A percentile compares a stretch with the other conserved stretches of the same genome.
These are phyloP conservation scores for Filosporella fistucella DNA, from an alignment of 495 filamentous ascomycete genomes.

Conservation along the genomic window DNA sequence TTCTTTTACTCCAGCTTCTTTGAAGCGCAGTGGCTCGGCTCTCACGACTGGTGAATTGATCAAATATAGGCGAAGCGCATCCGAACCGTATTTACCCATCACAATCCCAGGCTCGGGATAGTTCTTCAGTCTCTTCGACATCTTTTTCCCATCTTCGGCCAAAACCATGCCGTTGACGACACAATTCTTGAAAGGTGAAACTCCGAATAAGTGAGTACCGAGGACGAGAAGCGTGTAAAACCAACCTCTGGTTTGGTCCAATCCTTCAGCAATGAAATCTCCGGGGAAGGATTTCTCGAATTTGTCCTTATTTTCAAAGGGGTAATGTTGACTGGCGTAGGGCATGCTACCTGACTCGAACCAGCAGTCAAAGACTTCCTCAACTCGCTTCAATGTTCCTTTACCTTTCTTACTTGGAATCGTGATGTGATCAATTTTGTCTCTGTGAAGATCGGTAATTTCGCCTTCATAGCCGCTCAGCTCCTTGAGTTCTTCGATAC, in stretches of 20 bases:
- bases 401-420: slow-evolving; percentile 92
- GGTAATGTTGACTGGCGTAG: slow-evolving; percentile 89
- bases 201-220: slow-evolving; percentile 85
- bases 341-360: slow-evolving; percentile 89
- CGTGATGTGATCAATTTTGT: slow-evolving; percentile 94
- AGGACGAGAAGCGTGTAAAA: slow-evolving; percentile 93
- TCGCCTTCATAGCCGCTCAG: slow-evolving; percentile 83
- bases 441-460: slow-evolving; percentile 86
- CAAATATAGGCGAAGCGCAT: slow-evolving; percentile 89
- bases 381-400: slow-evolving; percentile 72
- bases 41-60: slow-evolving; percentile 98
- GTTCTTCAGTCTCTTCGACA: slow-evolving; percentile 97
- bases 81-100: slow-evolving; percentile 86
- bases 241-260: slow-evolving; percentile 95
- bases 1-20: slow-evolving; percentile 91
- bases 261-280: slow-evolving; percentile 95
- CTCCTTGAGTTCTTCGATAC: slow-evolving; percentile 78
- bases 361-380: slow-evolving; percentile 98
- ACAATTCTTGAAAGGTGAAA: slow-evolving; percentile 91
- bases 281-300: slow-evolving; percentile 85
- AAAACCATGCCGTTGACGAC: slow-evolving; percentile 96
- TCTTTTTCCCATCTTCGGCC: slow-evolving; percentile 96
- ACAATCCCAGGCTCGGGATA: slow-evolving; percentile 87
- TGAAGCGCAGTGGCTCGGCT: slow-evolving; percentile 87
- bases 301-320: slow-evolving; percentile 84